Percentiles rank a stretch among this genome's conserved stretches.
Evolutionary conservation across 2,329 filamentous ascomycete species (phyloP).

Genomic region (Aspergillus sp.): DNA sequence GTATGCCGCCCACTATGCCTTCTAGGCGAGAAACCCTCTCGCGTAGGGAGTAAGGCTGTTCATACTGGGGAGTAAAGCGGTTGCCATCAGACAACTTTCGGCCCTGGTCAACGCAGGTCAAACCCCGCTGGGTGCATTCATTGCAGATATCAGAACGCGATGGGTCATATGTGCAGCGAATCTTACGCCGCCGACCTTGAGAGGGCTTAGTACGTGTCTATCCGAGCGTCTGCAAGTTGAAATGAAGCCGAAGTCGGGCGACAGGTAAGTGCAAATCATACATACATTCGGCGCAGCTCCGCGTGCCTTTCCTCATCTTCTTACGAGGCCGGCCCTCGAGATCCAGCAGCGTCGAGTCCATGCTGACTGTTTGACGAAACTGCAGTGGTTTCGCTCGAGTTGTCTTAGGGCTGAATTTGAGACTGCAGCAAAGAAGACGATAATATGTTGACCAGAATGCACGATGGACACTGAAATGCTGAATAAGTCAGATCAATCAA

Average conservation of each 20-base stretch:
- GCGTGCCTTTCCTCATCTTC: constrained; percentile 37
- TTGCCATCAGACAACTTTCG: no score
- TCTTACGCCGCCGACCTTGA: constrained; percentile 33
- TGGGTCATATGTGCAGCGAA: constrained; percentile 32
- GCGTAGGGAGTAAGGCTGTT: neutral
- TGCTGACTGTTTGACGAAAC: constrained; percentile 4
- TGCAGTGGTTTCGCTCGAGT: no score
- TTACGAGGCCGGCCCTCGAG: constrained; percentile 28
- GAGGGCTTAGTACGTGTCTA: neutral
- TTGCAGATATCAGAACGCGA: constrained; percentile 27
- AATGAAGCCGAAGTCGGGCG: neutral
- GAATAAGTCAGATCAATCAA: no score
- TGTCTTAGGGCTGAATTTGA: no score
- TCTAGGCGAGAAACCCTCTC: neutral
- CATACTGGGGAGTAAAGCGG: constrained; percentile 4
- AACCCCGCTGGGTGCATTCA: constrained; percentile 32
- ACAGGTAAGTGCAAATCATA: neutral
- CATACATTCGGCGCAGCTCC: constrained; percentile 34
- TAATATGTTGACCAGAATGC: no score
- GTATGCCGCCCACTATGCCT: neutral
- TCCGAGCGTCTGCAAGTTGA: neutral
- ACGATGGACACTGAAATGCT: no score
- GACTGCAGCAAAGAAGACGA: no score
- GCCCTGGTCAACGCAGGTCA: constrained; percentile 33
- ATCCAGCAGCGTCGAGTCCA: constrained; percentile 15